Percentiles rank a stretch among this genome's conserved stretches.
phyloP scores from a whole-genome alignment of 108 stramenopile genomes.

The Discostella stelligeroides region DNA sequence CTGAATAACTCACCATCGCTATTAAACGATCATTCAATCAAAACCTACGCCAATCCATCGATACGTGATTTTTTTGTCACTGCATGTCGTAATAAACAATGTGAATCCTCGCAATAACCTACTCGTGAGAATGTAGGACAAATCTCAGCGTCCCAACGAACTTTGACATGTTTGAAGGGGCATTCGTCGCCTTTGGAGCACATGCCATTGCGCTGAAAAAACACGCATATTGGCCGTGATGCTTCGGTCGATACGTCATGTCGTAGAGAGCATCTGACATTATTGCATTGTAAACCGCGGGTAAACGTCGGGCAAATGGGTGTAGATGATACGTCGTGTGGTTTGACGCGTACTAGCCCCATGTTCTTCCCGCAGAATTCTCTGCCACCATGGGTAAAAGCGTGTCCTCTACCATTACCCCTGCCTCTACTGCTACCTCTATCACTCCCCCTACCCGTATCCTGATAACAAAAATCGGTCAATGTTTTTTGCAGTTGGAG shows the following conservation, averaged over 20 bases:
- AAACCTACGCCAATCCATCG: no score
- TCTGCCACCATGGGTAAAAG: not conserved
- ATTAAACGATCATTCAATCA: no score
- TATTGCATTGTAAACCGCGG: slow-evolving; percentile 67
- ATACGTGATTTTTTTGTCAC: slow-evolving; percentile 16
- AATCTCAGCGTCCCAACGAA: slow-evolving; percentile 55
- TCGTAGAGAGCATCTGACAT: slow-evolving; percentile 64
- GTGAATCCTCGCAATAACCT: slow-evolving; percentile 66
- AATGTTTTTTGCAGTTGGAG: slow-evolving; percentile 36
- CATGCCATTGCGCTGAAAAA: slow-evolving; percentile 78
- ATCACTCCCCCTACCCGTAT: slow-evolving; percentile 47
- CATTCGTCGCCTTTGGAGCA: slow-evolving; percentile 75
- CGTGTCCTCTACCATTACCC: not conserved
- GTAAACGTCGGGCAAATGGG: slow-evolving; percentile 68
- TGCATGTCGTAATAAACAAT: slow-evolving; percentile 63
- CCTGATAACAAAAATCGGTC: slow-evolving; percentile 65
- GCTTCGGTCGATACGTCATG: slow-evolving; percentile 77
- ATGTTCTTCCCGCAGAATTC: slow-evolving; percentile 34
- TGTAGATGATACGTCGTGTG: slow-evolving; percentile 39
- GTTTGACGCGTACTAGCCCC: slow-evolving; percentile 70
- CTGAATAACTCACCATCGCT: no score
- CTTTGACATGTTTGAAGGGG: slow-evolving; percentile 77
- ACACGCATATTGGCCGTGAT: slow-evolving; percentile 76
- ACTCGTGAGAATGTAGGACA: slow-evolving; percentile 68
- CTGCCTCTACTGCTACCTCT: slow-evolving; percentile 12